Evolutionary conservation across 306 rosid species (phyloP).

Genomic region (Fragaria nilgerrensis): DNA sequence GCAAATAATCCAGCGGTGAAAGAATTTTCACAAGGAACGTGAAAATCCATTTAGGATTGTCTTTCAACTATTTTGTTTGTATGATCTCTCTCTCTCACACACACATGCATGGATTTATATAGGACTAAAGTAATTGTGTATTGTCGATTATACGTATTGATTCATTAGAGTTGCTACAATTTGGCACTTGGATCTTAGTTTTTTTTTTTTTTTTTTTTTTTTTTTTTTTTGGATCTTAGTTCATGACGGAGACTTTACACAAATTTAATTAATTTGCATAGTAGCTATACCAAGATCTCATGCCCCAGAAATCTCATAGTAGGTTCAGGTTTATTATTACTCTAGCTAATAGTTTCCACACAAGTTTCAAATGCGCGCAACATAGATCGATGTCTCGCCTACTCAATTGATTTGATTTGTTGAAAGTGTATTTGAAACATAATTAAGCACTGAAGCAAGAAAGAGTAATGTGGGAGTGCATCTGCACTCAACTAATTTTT

Average conservation of each 20-base stretch:
- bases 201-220: too few species aligned
- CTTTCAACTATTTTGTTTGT: not conserved
- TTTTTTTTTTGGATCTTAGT: not conserved
- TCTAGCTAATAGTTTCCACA: not conserved
- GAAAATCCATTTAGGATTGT: not conserved
- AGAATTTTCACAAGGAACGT: not conserved
- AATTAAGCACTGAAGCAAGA: too few species aligned
- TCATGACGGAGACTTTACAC: not conserved
- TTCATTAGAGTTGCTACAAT: not conserved
- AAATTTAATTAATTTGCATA: not conserved
- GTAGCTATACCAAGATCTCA: not conserved
- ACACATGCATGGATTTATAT: not conserved
- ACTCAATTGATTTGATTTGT: too few species aligned
- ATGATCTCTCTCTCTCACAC: not conserved
- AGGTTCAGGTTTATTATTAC: not conserved
- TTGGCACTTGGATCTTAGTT: not conserved
- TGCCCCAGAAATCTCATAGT: not conserved
- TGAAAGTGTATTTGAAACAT: too few species aligned
- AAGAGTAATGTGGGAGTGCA: too few species aligned
- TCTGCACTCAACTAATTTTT: too few species aligned
- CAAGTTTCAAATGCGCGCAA: too few species aligned
- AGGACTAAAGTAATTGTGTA: not conserved
- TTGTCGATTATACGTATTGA: not conserved
- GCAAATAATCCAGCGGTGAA: not conserved
- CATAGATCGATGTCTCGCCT: too few species aligned